Evolutionary conservation across 345 rosid species (phyloP).

Genomic region (Populus ilicifolia): DNA sequence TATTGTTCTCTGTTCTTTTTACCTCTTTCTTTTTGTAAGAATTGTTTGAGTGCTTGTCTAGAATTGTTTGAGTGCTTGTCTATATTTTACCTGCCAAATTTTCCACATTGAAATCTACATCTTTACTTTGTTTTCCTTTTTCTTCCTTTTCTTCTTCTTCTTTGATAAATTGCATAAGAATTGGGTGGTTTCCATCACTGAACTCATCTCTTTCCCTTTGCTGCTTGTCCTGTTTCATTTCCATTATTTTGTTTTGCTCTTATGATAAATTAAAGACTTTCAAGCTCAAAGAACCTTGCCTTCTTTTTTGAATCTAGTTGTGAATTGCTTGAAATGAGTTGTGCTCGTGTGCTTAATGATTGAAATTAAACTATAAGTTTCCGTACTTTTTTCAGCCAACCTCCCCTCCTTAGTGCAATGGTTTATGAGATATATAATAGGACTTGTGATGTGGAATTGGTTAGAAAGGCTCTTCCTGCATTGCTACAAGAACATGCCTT

Average conservation of each 20-base stretch:
- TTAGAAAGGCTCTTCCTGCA: constrained; percentile 49
- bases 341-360: not conserved
- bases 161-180: not conserved
- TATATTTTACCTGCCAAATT: not conserved
- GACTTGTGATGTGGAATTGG: constrained; percentile 59
- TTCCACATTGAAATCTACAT: not conserved
- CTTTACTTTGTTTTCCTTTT: not conserved
- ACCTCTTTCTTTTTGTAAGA: not conserved
- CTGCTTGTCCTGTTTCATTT: not conserved
- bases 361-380: not conserved
- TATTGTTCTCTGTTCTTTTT: not conserved
- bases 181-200: not conserved
- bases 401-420: constrained; percentile 88
- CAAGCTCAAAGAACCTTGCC: not conserved
- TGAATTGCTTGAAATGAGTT: not conserved
- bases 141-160: not conserved
- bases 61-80: not conserved
- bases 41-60: not conserved
- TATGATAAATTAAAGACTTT: not conserved
- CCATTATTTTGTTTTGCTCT: not conserved
- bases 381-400: constrained; percentile 48
- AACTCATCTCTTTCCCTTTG: not conserved
- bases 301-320: not conserved
- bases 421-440: constrained; percentile 50
- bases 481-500: constrained; percentile 66